phyloP scores from a whole-genome alignment of 495 filamentous ascomycete genomes.

The Hyaloscypha variabilis region DNA sequence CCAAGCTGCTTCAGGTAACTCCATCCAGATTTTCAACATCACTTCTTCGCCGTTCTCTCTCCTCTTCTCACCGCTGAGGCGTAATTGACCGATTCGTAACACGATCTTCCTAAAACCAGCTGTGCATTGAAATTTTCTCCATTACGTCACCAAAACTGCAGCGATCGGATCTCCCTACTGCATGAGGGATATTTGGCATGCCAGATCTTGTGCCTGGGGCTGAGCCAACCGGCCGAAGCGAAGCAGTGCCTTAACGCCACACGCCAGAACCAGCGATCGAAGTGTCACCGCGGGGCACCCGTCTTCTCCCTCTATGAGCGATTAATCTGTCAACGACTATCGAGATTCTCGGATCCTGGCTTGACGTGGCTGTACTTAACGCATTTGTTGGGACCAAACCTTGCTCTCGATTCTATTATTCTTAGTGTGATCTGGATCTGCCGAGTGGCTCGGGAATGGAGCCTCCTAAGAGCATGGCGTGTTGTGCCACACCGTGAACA shows the following conservation, averaged over 20 bases:
- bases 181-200: constrained; percentile 5
- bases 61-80: background rate
- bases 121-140: background rate
- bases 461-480: background rate
- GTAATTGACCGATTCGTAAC: background rate
- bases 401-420: background rate
- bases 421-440: background rate
- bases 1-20: background rate
- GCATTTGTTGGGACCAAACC: background rate
- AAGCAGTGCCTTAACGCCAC: background rate
- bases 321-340: constrained; percentile 1
- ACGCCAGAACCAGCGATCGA: background rate
- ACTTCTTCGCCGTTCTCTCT: background rate
- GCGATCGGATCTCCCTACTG: background rate
- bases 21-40: background rate
- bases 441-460: background rate
- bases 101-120: background rate
- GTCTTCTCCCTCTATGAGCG: constrained; percentile 3
- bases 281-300: background rate
- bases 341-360: background rate
- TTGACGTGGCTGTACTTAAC: background rate
- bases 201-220: constrained; percentile 5
- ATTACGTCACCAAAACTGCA: background rate
- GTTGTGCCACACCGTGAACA: background rate
- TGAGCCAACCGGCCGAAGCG: constrained; percentile 1